These are phyloP conservation scores for Zasmidium citrigriseum DNA, from an alignment of 2,329 filamentous ascomycete species.

Conservation along the genomic window DNA sequence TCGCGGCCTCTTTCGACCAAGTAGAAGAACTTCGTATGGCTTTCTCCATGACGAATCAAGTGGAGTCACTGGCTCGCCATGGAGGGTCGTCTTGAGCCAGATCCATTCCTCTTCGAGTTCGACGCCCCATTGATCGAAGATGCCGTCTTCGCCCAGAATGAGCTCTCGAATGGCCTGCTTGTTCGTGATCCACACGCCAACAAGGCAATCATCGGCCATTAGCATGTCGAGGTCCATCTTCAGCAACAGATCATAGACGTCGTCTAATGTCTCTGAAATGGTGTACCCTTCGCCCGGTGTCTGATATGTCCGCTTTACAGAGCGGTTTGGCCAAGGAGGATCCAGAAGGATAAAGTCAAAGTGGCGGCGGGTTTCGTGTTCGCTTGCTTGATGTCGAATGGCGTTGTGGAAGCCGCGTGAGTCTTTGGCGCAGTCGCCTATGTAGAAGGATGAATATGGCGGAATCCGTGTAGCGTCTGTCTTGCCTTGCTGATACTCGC, in stretches of 20 bases:
- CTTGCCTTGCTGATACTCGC: not conserved
- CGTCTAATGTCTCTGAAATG: conserved; percentile 45
- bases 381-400: conserved; percentile 39
- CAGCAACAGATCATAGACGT: conserved; percentile 45
- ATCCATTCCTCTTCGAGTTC: conserved; percentile 70
- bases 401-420: conserved; percentile 39
- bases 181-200: conserved; percentile 80
- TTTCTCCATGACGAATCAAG: conserved; percentile 67
- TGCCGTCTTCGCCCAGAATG: conserved; percentile 55
- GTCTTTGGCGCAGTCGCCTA: conserved; percentile 45
- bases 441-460: conserved; percentile 50
- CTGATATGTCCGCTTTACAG: conserved; percentile 61
- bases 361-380: conserved; percentile 44
- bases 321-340: conserved; percentile 80
- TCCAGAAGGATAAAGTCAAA: conserved; percentile 74
- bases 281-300: conserved; percentile 31
- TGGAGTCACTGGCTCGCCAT: conserved; percentile 65
- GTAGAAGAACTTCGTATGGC: conserved; percentile 73
- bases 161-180: conserved; percentile 58
- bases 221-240: conserved; percentile 53
- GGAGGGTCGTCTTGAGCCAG: conserved; percentile 72
- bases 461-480: conserved; percentile 44
- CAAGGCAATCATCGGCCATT: conserved; percentile 57
- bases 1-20: conserved; percentile 48
- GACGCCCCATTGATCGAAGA: conserved; percentile 69